Evolutionary conservation across 1,284 basidiomycete genomes (phyloP).

Genomic region (Boletus holoroseus): DNA sequence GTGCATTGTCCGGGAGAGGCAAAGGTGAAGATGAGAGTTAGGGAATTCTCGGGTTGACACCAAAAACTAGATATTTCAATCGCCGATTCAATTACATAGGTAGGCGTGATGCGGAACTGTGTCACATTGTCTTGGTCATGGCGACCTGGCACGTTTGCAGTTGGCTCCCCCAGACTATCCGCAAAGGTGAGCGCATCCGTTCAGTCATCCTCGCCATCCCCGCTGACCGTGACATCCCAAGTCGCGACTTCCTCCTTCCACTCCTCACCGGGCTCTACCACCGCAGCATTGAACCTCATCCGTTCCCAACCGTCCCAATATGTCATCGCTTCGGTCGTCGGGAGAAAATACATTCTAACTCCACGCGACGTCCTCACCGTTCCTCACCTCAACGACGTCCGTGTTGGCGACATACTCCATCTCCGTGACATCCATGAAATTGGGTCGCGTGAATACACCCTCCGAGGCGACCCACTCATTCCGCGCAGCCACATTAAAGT

Average conservation of each 20-base stretch:
- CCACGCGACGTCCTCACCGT: conserved; percentile 90
- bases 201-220: neutral
- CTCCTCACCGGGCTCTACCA: conserved; percentile 27
- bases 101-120: neutral
- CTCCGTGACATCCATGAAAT: conserved; percentile 91
- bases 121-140: conserved; percentile 18
- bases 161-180: conserved; percentile 24
- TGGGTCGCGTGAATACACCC: conserved; percentile 92
- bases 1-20: conserved; percentile 65
- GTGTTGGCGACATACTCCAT: conserved; percentile 78
- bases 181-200: conserved; percentile 17
- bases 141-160: conserved; percentile 19
- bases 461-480: conserved; percentile 66
- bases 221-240: conserved; percentile 13
- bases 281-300: conserved; percentile 60
- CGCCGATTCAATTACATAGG: conserved; percentile 27
- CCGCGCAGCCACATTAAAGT: conserved; percentile 62
- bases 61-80: conserved; percentile 32
- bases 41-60: conserved; percentile 33
- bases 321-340: conserved; percentile 83
- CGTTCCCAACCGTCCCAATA: conserved; percentile 83
- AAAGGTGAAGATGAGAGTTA: conserved; percentile 40
- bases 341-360: conserved; percentile 83
- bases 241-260: conserved; percentile 17
- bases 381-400: conserved; percentile 76